phyloP scores from a whole-genome alignment of 108 stramenopile genomes.

The Conticribra guillardii region DNA sequence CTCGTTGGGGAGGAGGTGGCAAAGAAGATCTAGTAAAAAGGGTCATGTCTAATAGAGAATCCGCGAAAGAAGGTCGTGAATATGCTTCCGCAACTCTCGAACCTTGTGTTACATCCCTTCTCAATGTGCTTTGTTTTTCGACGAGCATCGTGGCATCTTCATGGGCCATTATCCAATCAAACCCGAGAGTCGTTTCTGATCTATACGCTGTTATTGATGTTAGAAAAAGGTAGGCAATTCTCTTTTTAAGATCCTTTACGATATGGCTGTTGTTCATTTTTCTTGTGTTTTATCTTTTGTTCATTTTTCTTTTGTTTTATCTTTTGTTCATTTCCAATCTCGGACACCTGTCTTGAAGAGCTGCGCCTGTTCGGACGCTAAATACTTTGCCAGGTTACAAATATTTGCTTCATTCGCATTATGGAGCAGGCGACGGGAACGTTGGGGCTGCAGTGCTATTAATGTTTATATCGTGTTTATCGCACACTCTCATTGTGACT shows the following conservation, averaged over 20 bases:
- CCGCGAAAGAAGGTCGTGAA: slow-evolving; percentile 37
- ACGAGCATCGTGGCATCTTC: slow-evolving; percentile 57
- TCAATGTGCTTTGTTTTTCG: slow-evolving; percentile 83
- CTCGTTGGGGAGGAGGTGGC: slow-evolving; percentile 86
- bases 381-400: slow-evolving; percentile 13
- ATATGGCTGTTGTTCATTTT: slow-evolving; percentile 8
- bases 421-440: slow-evolving; percentile 44
- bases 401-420: slow-evolving; percentile 10
- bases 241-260: slow-evolving; percentile 17
- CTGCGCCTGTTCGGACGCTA: slow-evolving; percentile 40
- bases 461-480: slow-evolving; percentile 64
- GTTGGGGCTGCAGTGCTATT: slow-evolving; percentile 66
- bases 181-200: slow-evolving; percentile 50
- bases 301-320: background rate
- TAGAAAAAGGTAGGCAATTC: slow-evolving; percentile 36
- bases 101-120: slow-evolving; percentile 60
- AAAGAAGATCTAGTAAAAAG: slow-evolving; percentile 61
- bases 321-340: background rate
- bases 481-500: slow-evolving; percentile 84
- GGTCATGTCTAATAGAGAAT: slow-evolving; percentile 12
- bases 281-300: background rate
- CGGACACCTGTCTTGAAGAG: slow-evolving; percentile 1
- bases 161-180: slow-evolving; percentile 77
- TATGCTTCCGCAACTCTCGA: slow-evolving; percentile 60
- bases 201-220: slow-evolving; percentile 59